Evolutionary conservation across 805 yeast genomes (phyloP).

Genomic region (Yarrowia hollandica): DNA sequence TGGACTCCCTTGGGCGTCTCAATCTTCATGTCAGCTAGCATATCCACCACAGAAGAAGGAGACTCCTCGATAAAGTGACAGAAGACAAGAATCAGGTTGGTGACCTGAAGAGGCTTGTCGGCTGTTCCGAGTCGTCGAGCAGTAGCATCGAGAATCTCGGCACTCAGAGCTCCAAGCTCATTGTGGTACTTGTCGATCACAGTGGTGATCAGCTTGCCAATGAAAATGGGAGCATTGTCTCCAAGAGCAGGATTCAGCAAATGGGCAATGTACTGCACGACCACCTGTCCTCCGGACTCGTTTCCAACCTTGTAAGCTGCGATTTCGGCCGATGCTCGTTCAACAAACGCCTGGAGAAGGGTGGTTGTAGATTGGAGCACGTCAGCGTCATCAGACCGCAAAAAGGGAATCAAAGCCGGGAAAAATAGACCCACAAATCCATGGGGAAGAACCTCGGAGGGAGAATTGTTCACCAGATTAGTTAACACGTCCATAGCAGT

Average conservation of each 20-base stretch:
- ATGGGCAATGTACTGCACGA: constrained; percentile 66
- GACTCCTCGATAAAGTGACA: constrained; percentile 67
- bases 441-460: constrained; percentile 2
- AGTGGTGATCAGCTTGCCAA: constrained; percentile 66
- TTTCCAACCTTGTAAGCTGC: constrained; percentile 33
- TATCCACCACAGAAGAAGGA: constrained; percentile 61
- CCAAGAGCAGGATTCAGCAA: constrained; percentile 68
- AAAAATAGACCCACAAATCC: constrained; percentile 15
- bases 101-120: constrained; percentile 68
- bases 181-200: constrained; percentile 55
- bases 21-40: constrained; percentile 49
- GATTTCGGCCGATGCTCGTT: constrained; percentile 41
- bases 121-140: constrained; percentile 66
- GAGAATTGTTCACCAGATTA: neutral
- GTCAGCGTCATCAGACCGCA: constrained; percentile 20
- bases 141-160: constrained; percentile 70
- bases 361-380: constrained; percentile 56
- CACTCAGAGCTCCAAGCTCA: constrained; percentile 44
- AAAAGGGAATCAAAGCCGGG: constrained; percentile 17
- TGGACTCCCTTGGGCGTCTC: constrained; percentile 22
- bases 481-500: constrained; percentile 23
- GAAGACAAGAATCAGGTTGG: constrained; percentile 72
- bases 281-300: constrained; percentile 52
- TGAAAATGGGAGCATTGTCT: constrained; percentile 79
- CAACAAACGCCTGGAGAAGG: constrained; percentile 40